These are phyloP conservation scores for Nannizzia gypsea DNA, from an alignment of 2,329 filamentous ascomycete species.

Conservation along the genomic window DNA sequence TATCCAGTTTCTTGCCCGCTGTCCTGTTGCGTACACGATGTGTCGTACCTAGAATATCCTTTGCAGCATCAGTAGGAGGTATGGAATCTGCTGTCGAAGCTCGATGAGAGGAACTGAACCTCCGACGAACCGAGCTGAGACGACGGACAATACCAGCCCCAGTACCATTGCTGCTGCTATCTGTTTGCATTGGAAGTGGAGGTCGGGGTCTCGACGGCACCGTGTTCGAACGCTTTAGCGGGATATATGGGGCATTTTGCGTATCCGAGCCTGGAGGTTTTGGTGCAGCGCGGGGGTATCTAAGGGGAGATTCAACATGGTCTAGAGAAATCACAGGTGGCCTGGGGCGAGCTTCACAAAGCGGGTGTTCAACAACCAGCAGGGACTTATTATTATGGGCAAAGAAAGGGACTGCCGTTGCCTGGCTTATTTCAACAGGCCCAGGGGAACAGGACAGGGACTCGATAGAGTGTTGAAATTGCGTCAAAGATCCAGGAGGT, in stretches of 20 bases:
- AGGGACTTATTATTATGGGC: slow-evolving; percentile 53
- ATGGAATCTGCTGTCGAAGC: slow-evolving; percentile 18
- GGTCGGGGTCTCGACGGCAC: slow-evolving; percentile 20
- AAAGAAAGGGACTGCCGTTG: slow-evolving; percentile 48
- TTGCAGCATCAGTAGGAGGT: background rate
- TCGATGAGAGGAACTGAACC: slow-evolving; percentile 25
- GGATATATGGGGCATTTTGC: slow-evolving; percentile 45
- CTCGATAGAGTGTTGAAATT: slow-evolving; percentile 34
- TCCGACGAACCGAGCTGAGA: slow-evolving; percentile 29
- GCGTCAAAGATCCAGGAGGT: slow-evolving; percentile 5
- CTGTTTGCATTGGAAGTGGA: slow-evolving; percentile 14
- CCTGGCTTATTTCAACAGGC: slow-evolving; percentile 48
- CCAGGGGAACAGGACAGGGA: slow-evolving; percentile 41
- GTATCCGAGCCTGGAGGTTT: slow-evolving; percentile 40
- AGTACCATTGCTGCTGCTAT: slow-evolving; percentile 10
- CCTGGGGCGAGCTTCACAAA: slow-evolving; percentile 20
- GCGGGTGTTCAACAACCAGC: slow-evolving; percentile 45
- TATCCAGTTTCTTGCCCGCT: slow-evolving; percentile 35
- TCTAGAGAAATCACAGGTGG: slow-evolving; percentile 7
- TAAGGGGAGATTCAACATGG: slow-evolving; percentile 45
- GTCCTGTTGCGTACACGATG: slow-evolving; percentile 32
- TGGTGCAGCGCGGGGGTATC: slow-evolving; percentile 47
- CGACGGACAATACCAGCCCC: slow-evolving; percentile 20
- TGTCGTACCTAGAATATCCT: slow-evolving; percentile 16
- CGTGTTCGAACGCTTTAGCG: slow-evolving; percentile 33